Evolutionary conservation across 805 yeast genomes (phyloP), one percentile per base, ranked within the genome.

Genomic region (Ogataea salicorniae): DNA sequence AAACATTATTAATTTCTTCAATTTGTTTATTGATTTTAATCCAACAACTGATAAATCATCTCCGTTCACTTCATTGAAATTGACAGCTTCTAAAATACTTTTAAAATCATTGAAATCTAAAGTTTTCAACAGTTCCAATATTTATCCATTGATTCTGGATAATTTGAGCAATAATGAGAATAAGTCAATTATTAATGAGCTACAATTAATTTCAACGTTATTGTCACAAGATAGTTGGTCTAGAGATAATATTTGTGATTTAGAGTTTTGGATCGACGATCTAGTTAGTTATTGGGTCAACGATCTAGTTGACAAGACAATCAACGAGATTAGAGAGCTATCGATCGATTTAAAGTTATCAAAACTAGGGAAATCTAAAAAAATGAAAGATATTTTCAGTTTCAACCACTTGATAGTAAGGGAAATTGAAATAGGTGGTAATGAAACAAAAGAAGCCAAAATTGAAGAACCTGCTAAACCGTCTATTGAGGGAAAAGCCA

Each of bases 181-280:
- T 9, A 38, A 17, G 15, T 37, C 50, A 31, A 17, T 31, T 33
- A n/a, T 50, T 29, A 18, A 46, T n/a, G 37, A 51, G 44, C 37
- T 65, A 17, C 52, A 49, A 15, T 18, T 43, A 2, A 49, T 65
- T 11, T 59, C 64, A 4, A 49, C 37, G 2, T 37, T 56, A n/a
- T 33, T 65, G 14, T 49, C 64, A 5, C 53, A 55, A 38, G 42
- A 50, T 2, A 59, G 61, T 2, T 64, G 68, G 66, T 57, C 67
- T 1, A 48, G 57, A 15, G 66, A 62, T 49, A 63, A 60, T 1
- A 48, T 57, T 4, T 62, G 64, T 37, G 69, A 65, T 41, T 46
- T 65, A 14, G 68, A 64, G 45, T 64, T 63, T 43, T 65, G 69
- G 69, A 57, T 61, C 9, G 67, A 62, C 37, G 68, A 64, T 46